Conservation (phyloP, 345 rosid species). For the Noccaea caerulescens region DNA sequence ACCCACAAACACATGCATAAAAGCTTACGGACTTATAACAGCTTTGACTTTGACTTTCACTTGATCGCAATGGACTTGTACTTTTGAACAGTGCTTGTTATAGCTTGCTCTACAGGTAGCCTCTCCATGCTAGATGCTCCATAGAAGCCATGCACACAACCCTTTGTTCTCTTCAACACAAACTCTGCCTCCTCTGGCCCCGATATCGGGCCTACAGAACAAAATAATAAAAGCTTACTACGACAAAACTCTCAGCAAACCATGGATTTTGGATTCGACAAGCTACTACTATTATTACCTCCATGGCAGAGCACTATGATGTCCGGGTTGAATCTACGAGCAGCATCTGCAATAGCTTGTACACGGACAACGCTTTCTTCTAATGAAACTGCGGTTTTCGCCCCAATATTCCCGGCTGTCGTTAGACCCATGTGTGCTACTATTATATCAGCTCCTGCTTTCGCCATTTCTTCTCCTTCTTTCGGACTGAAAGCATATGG, state of each 20-base stretch:
- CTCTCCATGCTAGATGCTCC: conserved; percentile 99
- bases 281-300: conserved; percentile 51
- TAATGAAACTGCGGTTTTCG: conserved; percentile 76
- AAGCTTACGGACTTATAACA: not conserved
- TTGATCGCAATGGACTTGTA: conserved; percentile 73
- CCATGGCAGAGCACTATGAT: conserved; percentile 87
- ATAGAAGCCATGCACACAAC: conserved; percentile 84
- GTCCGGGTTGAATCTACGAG: conserved; percentile 61
- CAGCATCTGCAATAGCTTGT: conserved; percentile 89
- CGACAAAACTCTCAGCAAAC: not conserved
- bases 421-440: conserved; percentile 99
- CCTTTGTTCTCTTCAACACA: conserved; percentile 66
- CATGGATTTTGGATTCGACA: not conserved
- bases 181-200: conserved; percentile 81
- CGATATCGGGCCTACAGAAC: conserved; percentile 75
- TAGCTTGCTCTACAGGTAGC: conserved; percentile 85
- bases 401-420: conserved; percentile 86
- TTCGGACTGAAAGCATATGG: conserved; percentile 80
- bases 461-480: conserved; percentile 87
- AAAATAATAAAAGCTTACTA: conserved; percentile 1
- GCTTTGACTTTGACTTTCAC: conserved; percentile 42
- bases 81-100: conserved; percentile 66
- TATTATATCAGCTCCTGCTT: conserved; percentile 91
- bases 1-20: conserved; percentile 4
- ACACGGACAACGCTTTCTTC: conserved; percentile 78